Conservation (phyloP, 2,329 filamentous ascomycete genomes). For the Ambrosiella beaveri region DNA sequence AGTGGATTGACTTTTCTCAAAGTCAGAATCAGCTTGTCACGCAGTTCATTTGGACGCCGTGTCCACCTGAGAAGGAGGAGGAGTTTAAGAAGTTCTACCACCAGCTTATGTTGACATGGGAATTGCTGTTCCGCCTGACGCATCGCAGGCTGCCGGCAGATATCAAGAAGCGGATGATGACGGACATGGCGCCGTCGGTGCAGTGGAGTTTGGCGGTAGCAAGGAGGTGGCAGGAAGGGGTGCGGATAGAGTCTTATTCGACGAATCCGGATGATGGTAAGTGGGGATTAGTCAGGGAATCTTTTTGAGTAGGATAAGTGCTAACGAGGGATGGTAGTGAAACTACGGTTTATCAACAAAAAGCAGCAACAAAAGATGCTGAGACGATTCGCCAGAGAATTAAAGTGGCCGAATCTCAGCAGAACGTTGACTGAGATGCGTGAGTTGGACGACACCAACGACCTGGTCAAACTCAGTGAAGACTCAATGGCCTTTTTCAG, state of each 20-base stretch:
- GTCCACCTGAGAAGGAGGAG: slow-evolving; percentile 32
- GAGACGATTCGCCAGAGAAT: slow-evolving; percentile 48
- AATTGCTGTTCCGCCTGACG: slow-evolving; percentile 54
- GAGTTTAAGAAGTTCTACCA: slow-evolving; percentile 55
- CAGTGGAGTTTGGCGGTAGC: slow-evolving; percentile 60
- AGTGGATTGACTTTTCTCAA: slow-evolving; percentile 58
- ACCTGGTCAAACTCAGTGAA: slow-evolving; percentile 43
- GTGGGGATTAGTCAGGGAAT: not conserved
- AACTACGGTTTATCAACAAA: slow-evolving; percentile 47
- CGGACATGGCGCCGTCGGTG: slow-evolving; percentile 50
- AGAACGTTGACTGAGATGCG: slow-evolving; percentile 46
- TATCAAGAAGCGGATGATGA: slow-evolving; percentile 46
- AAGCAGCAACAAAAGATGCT: slow-evolving; percentile 52
- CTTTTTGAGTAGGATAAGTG: not conserved
- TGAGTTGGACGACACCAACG: slow-evolving; percentile 39
- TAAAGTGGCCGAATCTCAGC: slow-evolving; percentile 62
- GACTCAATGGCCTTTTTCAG: slow-evolving; percentile 66
- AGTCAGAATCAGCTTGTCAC: slow-evolving; percentile 57
- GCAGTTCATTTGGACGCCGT: slow-evolving; percentile 49
- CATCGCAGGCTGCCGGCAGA: slow-evolving; percentile 41
- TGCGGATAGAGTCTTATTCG: slow-evolving; percentile 46
- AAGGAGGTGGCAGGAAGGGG: slow-evolving; percentile 53
- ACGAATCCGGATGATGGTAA: slow-evolving; percentile 15
- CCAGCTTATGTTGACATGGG: slow-evolving; percentile 56
- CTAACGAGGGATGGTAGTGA: slow-evolving; percentile 23